Evolutionary conservation across 169 alveolate species (phyloP).

Genomic region (Cryptosporidium felis): DNA sequence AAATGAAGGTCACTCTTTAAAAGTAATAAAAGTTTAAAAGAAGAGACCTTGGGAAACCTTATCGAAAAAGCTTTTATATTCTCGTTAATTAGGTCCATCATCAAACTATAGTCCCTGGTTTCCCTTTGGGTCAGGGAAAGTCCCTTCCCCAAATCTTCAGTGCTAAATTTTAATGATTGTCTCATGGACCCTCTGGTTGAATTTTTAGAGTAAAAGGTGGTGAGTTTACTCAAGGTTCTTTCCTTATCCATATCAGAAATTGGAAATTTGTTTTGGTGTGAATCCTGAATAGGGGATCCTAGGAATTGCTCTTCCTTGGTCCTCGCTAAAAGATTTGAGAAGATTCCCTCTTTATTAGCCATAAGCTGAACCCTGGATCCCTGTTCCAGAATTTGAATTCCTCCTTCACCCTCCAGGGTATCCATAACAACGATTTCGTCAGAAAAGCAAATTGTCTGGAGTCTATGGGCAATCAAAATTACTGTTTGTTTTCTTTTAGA

Average conservation of each 20-base stretch:
- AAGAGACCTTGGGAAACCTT: slow-evolving; percentile 30
- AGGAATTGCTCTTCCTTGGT: background rate
- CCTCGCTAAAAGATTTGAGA: slow-evolving; percentile 19
- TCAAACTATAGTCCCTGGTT: slow-evolving; percentile 22
- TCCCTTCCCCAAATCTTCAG: slow-evolving; percentile 3
- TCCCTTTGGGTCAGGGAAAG: slow-evolving; percentile 9
- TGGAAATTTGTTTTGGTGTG: background rate
- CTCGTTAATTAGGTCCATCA: slow-evolving; percentile 35
- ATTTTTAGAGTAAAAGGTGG: slow-evolving; percentile 3
- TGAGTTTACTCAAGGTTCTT: slow-evolving; percentile 2
- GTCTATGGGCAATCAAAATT: slow-evolving; percentile 81
- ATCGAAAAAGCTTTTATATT: slow-evolving; percentile 5
- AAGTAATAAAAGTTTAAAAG: background rate
- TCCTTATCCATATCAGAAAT: background rate
- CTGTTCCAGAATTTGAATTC: slow-evolving; percentile 74
- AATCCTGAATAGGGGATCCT: no score
- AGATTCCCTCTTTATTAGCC: slow-evolving; percentile 64
- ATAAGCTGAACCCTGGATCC: slow-evolving; percentile 69
- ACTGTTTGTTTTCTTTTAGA: slow-evolving; percentile 74
- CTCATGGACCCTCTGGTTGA: background rate
- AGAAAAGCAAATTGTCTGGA: slow-evolving; percentile 74
- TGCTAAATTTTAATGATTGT: background rate
- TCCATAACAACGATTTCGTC: slow-evolving; percentile 73
- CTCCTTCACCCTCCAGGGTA: slow-evolving; percentile 8
- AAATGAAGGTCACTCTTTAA: slow-evolving; percentile 33